Conservation (phyloP, 108 stramenopile genomes). For the Chaetoceros tenuissimus region DNA sequence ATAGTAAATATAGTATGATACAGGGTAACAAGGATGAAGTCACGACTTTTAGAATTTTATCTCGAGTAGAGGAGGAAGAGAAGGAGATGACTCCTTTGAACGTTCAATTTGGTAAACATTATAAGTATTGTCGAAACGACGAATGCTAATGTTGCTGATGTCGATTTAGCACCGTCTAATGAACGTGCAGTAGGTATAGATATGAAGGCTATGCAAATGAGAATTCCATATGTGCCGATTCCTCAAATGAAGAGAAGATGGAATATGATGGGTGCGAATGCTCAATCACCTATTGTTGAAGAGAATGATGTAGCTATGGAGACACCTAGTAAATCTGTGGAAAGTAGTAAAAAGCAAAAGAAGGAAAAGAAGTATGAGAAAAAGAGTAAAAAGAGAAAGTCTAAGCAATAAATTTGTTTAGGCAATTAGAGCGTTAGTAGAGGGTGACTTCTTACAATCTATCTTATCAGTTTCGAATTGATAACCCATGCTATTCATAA, state of each 20-base stretch:
- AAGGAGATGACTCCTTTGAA: conserved; percentile 17
- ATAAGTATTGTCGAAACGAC: conserved; percentile 18
- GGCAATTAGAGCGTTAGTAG: too few relatives aligned
- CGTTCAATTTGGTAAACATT: conserved; percentile 20
- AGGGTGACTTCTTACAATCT: too few relatives aligned
- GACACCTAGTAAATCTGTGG: neutral
- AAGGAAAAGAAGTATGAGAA: conserved; percentile 6
- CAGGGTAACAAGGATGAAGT: conserved; percentile 30
- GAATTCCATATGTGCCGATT: conserved; percentile 38
- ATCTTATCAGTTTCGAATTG: too few relatives aligned
- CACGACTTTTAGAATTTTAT: conserved; percentile 42
- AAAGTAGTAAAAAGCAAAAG: neutral
- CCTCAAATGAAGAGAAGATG: conserved; percentile 77
- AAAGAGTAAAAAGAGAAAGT: conserved; percentile 8
- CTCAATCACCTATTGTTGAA: conserved; percentile 2
- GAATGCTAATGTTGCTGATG: conserved; percentile 20
- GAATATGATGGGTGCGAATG: conserved; percentile 33
- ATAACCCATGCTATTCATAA: too few relatives aligned
- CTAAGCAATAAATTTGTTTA: too few relatives aligned
- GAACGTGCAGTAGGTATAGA: conserved; percentile 2
- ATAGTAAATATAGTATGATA: conserved; percentile 25
- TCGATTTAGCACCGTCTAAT: conserved; percentile 14
- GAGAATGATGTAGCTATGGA: conserved; percentile 8
- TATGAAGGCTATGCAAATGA: conserved; percentile 6
- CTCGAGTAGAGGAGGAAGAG: conserved; percentile 13